These are phyloP conservation scores for Pezicula neosporulosa DNA, from an alignment of 2,329 filamentous ascomycete species.

Conservation along the genomic window DNA sequence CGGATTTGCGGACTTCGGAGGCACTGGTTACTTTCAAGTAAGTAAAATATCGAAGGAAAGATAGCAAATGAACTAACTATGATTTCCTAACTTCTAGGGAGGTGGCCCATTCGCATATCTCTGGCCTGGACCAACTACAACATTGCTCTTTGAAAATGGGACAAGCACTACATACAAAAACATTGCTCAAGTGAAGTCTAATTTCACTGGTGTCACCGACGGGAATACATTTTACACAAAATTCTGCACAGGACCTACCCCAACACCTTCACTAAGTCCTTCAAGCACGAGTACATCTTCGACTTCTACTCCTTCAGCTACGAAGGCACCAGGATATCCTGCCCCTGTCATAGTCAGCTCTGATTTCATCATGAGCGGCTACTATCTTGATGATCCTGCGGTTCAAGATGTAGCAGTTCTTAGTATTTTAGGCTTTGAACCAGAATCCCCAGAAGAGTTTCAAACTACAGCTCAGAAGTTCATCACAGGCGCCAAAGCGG, in stretches of 20 bases:
- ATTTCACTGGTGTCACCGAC: constrained; percentile 15
- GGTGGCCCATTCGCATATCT: constrained; percentile 29
- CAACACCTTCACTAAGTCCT: neutral
- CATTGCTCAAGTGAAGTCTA: constrained; percentile 26
- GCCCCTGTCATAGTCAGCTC: constrained; percentile 7
- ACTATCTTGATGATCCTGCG: constrained; percentile 8
- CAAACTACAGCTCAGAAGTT: constrained; percentile 27
- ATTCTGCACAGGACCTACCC: constrained; percentile 3
- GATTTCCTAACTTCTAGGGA: no score
- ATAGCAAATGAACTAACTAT: no score
- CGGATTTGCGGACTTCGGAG: constrained; percentile 7
- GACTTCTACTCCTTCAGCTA: neutral
- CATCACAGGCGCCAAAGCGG: constrained; percentile 37
- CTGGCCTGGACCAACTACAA: constrained; percentile 30
- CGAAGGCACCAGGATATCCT: constrained; percentile 9
- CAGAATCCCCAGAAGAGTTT: constrained; percentile 8
- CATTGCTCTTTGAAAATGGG: constrained; percentile 31
- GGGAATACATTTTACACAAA: constrained; percentile 4
- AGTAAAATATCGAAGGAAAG: no score
- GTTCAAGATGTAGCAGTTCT: constrained; percentile 13
- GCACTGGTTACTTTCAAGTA: constrained; percentile 28
- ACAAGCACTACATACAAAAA: constrained; percentile 26
- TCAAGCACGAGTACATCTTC: no score
- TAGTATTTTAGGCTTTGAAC: constrained; percentile 5
- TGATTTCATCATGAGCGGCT: constrained; percentile 11